phyloP scores from a whole-genome alignment of 139 green algal species.

The Chlamydomonas urium region DNA sequence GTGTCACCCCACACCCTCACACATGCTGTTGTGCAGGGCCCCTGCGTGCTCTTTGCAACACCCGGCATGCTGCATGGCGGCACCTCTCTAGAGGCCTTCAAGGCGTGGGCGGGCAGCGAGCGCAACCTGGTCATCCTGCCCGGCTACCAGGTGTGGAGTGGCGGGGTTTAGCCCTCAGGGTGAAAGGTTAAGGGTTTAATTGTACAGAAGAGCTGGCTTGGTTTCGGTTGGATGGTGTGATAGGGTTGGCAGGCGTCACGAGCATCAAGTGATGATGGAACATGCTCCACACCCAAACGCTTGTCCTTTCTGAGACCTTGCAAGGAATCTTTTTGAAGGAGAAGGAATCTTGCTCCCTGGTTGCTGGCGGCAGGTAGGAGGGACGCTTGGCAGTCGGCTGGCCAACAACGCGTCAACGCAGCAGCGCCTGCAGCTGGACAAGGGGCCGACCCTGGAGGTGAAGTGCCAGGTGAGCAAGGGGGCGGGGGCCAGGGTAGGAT shows the following conservation, averaged over 20 bases:
- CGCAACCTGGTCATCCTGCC: conserved; percentile 70
- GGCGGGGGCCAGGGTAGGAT: no score
- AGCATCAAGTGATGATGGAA: no score
- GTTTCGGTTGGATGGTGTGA: no score
- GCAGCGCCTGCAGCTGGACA: neutral
- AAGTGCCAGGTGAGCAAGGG: neutral
- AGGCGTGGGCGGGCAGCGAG: conserved; percentile 45
- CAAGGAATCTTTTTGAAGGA: no score
- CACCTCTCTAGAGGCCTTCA: conserved; percentile 66
- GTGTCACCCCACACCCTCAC: conserved; percentile 5
- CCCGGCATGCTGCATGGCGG: conserved; percentile 73
- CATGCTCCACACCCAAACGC: no score
- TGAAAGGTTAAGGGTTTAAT: no score
- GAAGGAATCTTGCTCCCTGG: neutral
- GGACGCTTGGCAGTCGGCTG: neutral
- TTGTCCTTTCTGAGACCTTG: no score
- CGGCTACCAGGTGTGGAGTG: conserved; percentile 44
- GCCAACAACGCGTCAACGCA: neutral
- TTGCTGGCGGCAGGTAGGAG: conserved; percentile 3
- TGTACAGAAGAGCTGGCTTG: no score
- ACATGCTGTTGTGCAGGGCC: conserved; percentile 22
- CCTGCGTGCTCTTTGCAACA: conserved; percentile 71
- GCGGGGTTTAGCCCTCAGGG: no score
- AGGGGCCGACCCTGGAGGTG: neutral
- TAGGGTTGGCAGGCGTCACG: no score